Conservation (phyloP, 179 eudicot species). For the Corrigiola litoralis region DNA sequence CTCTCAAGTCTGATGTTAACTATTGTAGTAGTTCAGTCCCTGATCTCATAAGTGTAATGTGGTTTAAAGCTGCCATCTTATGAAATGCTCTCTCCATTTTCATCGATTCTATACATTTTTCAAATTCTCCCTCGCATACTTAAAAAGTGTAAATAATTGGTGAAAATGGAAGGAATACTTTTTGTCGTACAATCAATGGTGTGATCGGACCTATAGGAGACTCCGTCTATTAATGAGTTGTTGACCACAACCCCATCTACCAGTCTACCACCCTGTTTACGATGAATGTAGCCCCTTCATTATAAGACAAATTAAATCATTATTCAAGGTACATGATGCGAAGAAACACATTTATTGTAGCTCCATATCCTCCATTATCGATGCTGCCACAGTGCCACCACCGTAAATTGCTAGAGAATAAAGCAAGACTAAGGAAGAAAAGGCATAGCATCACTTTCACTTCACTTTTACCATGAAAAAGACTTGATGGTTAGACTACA, state of each 20-base stretch:
- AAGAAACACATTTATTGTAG: not conserved
- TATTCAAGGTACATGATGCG: not conserved
- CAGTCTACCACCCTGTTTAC: not conserved
- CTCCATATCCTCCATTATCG: not conserved
- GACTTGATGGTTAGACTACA: not conserved
- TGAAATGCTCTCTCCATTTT: no score
- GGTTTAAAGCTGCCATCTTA: not conserved
- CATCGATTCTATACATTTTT: no score
- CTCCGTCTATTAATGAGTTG: not conserved
- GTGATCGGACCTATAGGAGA: not conserved
- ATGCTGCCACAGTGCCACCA: not conserved
- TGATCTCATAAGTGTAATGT: not conserved
- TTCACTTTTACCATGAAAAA: not conserved
- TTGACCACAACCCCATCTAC: not conserved
- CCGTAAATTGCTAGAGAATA: not conserved
- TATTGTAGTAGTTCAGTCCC: not conserved
- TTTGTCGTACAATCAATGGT: slow-evolving; percentile 1
- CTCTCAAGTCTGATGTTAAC: no score
- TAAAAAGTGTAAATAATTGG: no score
- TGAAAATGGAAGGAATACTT: not conserved
- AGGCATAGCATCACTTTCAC: no score
- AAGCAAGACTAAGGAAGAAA: not conserved
- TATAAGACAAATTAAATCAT: not conserved
- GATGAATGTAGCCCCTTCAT: not conserved
- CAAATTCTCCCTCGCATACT: no score